Base-by-base conservation (phyloP, 495 filamentous ascomycete species). In the Cladorrhinum samala region DNA sequence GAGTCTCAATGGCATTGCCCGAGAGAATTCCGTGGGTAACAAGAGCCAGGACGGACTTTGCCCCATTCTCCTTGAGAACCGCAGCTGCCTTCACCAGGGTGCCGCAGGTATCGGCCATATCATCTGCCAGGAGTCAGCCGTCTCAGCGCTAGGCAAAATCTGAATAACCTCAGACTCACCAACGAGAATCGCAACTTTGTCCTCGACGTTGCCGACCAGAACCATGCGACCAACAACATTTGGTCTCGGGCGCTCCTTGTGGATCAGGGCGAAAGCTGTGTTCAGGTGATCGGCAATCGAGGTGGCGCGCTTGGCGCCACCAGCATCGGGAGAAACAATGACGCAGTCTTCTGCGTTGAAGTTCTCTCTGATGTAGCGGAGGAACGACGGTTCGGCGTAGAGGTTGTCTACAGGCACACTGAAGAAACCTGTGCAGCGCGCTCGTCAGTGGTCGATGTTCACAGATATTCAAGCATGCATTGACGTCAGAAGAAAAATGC, bases 191-290 rank as follows among this genome's bases (percentile, higher is more conserved):
- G 74, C 74, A 21, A 77, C 72, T 59, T 78, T 78, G 65, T 76
- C 71, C 68, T 82, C 79, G 57, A 82, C 77, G 45, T 88, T 86
- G 46, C 89, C 89, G 52, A 95, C 87, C 30, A 95, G 85, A 59
- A 92, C 91, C 93, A 98, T 98, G 61, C 87, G 87, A 18, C 87
- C 89, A 56, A 97, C 92, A 69, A 96, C 93, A 67, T 96, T 96
- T 49, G 93, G 92, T 19, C 91, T 81, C 1, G 91, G 86, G 49
- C 93, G 90, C 72, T 97, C 92, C 73, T 97, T 97, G 82, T 97
- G 93, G 65, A 98, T 98, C 27, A 98, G 83, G n/a, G 93, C 93
- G 70, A 98, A 98, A 58, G 87, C 87, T 49, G 91, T 83, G 64
- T 96, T 90, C 43, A 98, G 82, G 19, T 90, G 86, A 68, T 97